Base-by-base conservation (phyloP, 192 early-diverging fungal genomes). In the Nowakowskiella sp. region DNA sequence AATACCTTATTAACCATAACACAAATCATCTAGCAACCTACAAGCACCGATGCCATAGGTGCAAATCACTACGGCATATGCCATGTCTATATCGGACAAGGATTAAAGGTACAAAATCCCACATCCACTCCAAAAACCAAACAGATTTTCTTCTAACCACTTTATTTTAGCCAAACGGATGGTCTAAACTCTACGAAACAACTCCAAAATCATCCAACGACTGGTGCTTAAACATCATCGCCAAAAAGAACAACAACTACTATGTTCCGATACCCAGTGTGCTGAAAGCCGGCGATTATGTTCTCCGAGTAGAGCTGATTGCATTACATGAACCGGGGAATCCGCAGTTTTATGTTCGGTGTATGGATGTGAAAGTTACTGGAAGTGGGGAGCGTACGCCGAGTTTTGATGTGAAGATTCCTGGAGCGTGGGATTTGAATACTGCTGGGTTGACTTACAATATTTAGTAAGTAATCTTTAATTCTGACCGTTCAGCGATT, bases 401-500 rank as follows among this genome's bases (percentile, higher is more conserved):
- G 13, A 13, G 13, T 39, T 39, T 39, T 19, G 36, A 39, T 13
- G 13, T 39, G 13, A 13, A 39, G 36, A 39, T 39, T 39, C 36
- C 36, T 39, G 36, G 36, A 39, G 19, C 36, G 13, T 39, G 36
- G 36, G 19, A 39, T 39, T 13, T 13, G 36, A 39, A 39, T 19
- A 39, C 36, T 39, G 13, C 36, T 39, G 36, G 36, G 13, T 13
- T 39, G 13, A 13, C 19, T 13, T 39, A 13, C 19, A 19, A 39
- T 39, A 13, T 39, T 39, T 39, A 39, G 36, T 39, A 39, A 39
- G 36, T n/a, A n/a, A n/a, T n/a, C n/a, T n/a, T n/a, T n/a, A n/a
- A n/a, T n/a, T n/a, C n/a, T n/a, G n/a, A n/a, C n/a, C n/a, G n/a
- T n/a, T n/a, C n/a, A n/a, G n/a, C n/a, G n/a, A n/a, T n/a, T n/a